These are phyloP conservation scores for Lachnellula hyalina DNA, from an alignment of 2,329 filamentous ascomycete genomes.

Conservation along the genomic window DNA sequence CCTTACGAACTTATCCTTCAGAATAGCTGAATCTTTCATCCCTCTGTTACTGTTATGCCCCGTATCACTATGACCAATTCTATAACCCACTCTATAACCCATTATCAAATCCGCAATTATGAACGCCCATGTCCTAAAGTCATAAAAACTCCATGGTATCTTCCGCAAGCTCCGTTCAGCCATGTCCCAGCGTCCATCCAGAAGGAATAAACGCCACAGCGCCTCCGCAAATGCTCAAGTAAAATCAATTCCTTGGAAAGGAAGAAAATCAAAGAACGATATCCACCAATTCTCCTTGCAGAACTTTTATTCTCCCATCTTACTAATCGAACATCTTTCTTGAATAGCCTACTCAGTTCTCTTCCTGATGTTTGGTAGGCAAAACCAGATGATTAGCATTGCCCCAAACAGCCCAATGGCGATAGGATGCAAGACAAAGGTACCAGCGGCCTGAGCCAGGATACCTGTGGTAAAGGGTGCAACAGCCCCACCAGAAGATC, in stretches of 20 bases:
- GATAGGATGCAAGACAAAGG: constrained; percentile 48
- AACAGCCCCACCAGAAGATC: constrained; percentile 64
- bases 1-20: no score
- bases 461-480: constrained; percentile 47
- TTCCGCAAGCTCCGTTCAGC: constrained; percentile 14
- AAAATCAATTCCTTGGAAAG: not conserved
- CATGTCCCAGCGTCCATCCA: constrained; percentile 21
- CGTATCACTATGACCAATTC: not conserved
- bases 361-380: constrained; percentile 53
- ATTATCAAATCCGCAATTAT: not conserved
- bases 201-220: constrained; percentile 21
- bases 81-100: not conserved
- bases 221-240: constrained; percentile 12
- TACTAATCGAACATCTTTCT: not conserved
- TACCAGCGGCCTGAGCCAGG: constrained; percentile 40
- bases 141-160: constrained; percentile 15
- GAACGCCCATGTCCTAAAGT: constrained; percentile 19
- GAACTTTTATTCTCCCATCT: not conserved
- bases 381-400: constrained; percentile 63
- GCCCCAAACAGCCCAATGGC: constrained; percentile 58
- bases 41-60: not conserved
- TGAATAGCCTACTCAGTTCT: constrained; percentile 46
- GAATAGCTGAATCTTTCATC: not conserved
- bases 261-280: not conserved
- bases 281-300: not conserved